Evolutionary conservation across 352 stramenopile species (phyloP), one percentile per base, ranked within the genome.

Genomic region (Phytophthora ohioensis): DNA sequence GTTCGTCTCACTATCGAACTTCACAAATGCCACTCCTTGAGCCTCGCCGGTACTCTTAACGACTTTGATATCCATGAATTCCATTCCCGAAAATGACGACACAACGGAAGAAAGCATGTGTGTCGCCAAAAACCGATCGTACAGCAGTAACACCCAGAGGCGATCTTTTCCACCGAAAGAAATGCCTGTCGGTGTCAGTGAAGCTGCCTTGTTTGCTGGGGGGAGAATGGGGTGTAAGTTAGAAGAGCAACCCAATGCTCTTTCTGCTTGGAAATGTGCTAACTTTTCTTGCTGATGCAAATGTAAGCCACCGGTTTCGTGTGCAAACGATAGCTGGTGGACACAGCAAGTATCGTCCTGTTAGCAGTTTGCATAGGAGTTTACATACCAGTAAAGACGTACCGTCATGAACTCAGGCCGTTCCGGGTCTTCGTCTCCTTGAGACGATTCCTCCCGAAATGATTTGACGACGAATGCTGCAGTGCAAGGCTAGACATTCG

Each of bases 21-120:
- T 93, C 15, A 88, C 84, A 56, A 92, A 94, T 2, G 85, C 85
- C 10, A 94, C 78, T 27, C 85, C 85, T 64, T 94, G 87, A 1
- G 84, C 73, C 48, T 90, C 79, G 0, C 82, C 80, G 0, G 80
- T 90, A 49, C 78, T 91, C 51, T 79, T 85, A 17, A 82, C 78
- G 13, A 93, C 71, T 46, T 93, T 92, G 56, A 96, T 92, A 53
- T 96, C 87, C 57, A 96, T 77, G 47, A 91, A 92, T 57, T 94
- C 78, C 85, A 96, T 93, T 0, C 87, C 87, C 12, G 69, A 57
- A 32, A 80, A 91, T 1, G 67, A 65, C 1, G 85, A 87, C 17
- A 89, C 85, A 36, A 78, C 79, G 0, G 81, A 83, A 5, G 88
- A 94, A 30, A 96, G 75, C 21, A 84, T 67, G 41, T 88, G 74